Evolutionary conservation across 1,284 basidiomycete genomes (phyloP), one percentile per base, ranked within the genome.

Genomic region (Malassezia equina): DNA sequence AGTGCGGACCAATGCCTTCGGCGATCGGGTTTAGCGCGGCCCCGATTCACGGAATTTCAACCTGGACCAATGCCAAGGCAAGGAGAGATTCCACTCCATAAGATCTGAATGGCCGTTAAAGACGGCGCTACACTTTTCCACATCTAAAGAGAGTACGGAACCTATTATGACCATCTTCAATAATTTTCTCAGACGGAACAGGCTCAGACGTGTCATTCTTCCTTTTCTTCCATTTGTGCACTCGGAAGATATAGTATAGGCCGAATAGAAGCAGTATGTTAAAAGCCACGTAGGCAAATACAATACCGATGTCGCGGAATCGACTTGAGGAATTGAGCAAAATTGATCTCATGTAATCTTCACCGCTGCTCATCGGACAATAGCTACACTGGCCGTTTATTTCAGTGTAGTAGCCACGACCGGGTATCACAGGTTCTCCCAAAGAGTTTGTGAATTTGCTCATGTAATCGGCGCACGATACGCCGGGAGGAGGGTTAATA

Each of bases 271-370:
- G 64, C 13, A 46, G 17, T n/a, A 73, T 45, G 59, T 86, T 86
- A 75, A 86, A 81, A n/a, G 77, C 64, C 60, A 84, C 79, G 75
- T 81, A 87, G 0, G 76, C 82, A 67, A 79, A 80, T 55, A 87
- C 73, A 43, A 86, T 72, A 23, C 68, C 68, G 11, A 71, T 29
- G 42, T 69, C 58, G n/a, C 64, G 55, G 62, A 52, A 71, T 13
- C 62, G 52, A 39, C 61, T 31, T 1, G 27, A 0, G 11, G 61
- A 56, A 39, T 51, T 40, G 11, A 71, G 44, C 12, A 41, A 15
- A 50, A 66, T 61, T 17, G 47, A 51, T 2, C 40, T 19, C 59
- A 83, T 66, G 25, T 63, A 64, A 59, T 82, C 84, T 59, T 71
- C 77, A 58, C 84, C 82, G 51, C 81, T 79, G 73, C 84, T 82